A percentile compares a stretch with the other conserved stretches of the same genome.
phyloP scores from a whole-genome alignment of 2,329 filamentous ascomycete species.

The Colletotrichum cordylinicola region DNA sequence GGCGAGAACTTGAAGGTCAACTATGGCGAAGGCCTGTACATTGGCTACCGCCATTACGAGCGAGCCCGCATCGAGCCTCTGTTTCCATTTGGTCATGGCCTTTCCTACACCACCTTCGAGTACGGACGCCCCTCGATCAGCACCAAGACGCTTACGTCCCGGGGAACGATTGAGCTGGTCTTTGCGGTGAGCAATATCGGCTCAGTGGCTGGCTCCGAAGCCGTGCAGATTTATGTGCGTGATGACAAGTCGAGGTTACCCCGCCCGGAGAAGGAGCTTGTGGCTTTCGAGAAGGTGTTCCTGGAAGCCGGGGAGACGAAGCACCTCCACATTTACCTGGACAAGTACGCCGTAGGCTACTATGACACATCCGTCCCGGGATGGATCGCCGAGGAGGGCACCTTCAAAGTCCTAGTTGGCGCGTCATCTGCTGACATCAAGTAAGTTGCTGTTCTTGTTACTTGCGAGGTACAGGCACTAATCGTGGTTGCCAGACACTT shows the following conservation, averaged over 20 bases:
- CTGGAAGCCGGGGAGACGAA: conserved; percentile 62
- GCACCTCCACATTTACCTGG: conserved; percentile 50
- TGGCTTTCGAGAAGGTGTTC: conserved; percentile 70
- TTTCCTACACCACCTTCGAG: conserved; percentile 75
- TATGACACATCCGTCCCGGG: conserved; percentile 63
- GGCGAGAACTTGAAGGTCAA: conserved; percentile 71
- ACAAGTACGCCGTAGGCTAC: conserved; percentile 62
- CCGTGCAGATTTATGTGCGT: conserved; percentile 72
- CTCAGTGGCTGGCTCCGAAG: conserved; percentile 61
- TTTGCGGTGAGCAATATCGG: conserved; percentile 63
- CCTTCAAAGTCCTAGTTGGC: conserved; percentile 65
- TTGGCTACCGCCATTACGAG: conserved; percentile 79
- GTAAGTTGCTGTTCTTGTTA: conserved; percentile 15
- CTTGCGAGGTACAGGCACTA: neutral
- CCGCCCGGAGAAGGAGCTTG: conserved; percentile 73
- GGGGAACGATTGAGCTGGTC: conserved; percentile 48
- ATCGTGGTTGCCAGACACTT: conserved; percentile 28
- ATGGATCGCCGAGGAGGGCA: conserved; percentile 72
- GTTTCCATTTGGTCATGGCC: conserved; percentile 76
- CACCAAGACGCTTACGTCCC: conserved; percentile 41
- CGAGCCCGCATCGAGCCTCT: conserved; percentile 62
- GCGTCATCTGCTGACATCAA: conserved; percentile 66
- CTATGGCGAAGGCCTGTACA: conserved; percentile 76
- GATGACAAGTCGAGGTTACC: conserved; percentile 68
- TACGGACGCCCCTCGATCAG: conserved; percentile 64